Base-by-base conservation (phyloP, 169 alveolate species). In the Plasmodium knowlesi region DNA sequence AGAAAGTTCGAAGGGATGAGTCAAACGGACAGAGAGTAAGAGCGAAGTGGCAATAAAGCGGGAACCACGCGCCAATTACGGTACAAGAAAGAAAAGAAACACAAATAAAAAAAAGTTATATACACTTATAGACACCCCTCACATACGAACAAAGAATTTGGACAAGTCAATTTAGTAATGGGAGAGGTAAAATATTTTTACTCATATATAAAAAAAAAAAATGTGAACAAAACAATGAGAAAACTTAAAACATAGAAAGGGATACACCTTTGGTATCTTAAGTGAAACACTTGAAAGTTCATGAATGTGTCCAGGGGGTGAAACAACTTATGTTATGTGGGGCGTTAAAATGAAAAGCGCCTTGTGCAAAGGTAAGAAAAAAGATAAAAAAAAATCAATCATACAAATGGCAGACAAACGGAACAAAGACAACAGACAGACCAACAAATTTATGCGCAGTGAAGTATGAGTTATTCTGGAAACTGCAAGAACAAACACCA, bases 281-380 rank as follows among this genome's bases (percentile, higher is more conserved):
- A 67, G 30, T 67, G 39, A 67, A 67, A 67, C 76, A 67, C 37
- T 67, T 67, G 76, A 25, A 67, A 8, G 76, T 19, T 67, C 37
- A 12, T 41, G n/a, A 81, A n/a, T 83, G 34, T 83, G 54, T 43
- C 53, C 22, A 34, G 28, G n/a, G 82, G 32, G 74, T 19, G 54
- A 82, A 39, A 83, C 92, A 83, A 83, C 92, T 70, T 22, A 71
- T 43, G 82, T 67, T 83, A 83, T 39, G 92, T 39, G 54, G 73
- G 30, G 25, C 19, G n/a, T 83, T 50, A 82, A 57, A 54, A 57
- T 72, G 41, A 5, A 53, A 54, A 53, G 41, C 53, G 53, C 39
- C 37, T 9, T 67, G 30, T 39, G 57, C 32, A 46, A 80, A 34
- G 57, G 14, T 19, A 39, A 39, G 46, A 79, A 32, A 30, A 78